Evolutionary conservation across 2,329 filamentous ascomycete genomes (phyloP).

Genomic region (Penicillium sp.): DNA sequence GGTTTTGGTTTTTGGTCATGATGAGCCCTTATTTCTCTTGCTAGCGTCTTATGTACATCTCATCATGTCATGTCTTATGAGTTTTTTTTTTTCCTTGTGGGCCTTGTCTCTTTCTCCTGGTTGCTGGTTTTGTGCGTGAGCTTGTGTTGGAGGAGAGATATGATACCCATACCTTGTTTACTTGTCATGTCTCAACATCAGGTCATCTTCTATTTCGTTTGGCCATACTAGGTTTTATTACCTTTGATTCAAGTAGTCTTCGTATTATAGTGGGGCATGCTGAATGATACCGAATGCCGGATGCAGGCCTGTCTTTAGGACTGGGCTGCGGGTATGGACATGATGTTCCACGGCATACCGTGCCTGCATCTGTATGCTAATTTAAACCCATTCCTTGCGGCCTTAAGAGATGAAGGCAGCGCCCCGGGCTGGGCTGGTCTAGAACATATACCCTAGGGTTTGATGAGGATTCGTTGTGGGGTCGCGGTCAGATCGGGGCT

Average conservation of each 20-base stretch:
- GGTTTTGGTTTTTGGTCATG: background rate
- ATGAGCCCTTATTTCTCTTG: background rate
- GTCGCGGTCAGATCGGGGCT: too few species aligned
- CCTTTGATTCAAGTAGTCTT: background rate
- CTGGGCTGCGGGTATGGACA: background rate
- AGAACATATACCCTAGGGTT: background rate
- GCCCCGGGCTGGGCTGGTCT: background rate
- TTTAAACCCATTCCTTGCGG: background rate
- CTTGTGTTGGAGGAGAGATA: conserved; percentile 24
- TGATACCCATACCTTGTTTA: conserved; percentile 22
- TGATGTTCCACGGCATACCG: background rate
- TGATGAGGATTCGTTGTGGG: too few species aligned
- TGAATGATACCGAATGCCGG: background rate
- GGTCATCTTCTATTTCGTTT: conserved; percentile 19
- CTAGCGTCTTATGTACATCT: conserved; percentile 4
- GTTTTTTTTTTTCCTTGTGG: conserved; percentile 1
- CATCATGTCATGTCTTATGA: conserved; percentile 2
- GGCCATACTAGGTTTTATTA: background rate
- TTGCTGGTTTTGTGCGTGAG: conserved; percentile 16
- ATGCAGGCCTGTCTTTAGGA: background rate
- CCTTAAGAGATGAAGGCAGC: background rate
- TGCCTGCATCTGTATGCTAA: background rate
- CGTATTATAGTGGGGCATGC: background rate
- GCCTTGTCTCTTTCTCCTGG: conserved; percentile 13
- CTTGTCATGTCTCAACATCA: conserved; percentile 23